phyloP scores from a whole-genome alignment of 352 stramenopile genomes.

The Phytophthora pini region DNA sequence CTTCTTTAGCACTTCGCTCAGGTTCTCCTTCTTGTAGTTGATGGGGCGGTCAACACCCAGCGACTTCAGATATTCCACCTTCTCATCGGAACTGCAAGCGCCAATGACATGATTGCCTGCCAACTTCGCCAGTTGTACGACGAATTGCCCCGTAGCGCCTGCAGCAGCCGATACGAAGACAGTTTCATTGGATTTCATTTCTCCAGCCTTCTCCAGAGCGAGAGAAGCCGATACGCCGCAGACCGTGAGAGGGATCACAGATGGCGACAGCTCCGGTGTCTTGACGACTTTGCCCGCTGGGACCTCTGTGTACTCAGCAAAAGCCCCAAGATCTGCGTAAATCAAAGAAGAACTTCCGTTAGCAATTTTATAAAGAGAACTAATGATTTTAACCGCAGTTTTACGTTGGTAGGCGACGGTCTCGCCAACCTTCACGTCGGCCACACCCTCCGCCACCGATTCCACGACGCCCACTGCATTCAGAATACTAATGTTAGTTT shows the following conservation, averaged over 20 bases:
- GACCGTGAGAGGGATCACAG: constrained; percentile 46
- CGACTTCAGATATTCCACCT: constrained; percentile 68
- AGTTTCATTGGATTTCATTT: constrained; percentile 52
- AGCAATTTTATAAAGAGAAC: not conserved
- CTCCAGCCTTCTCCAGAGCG: constrained; percentile 55
- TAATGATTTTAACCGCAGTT: not conserved
- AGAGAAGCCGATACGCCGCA: constrained; percentile 53
- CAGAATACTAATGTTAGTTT: not conserved
- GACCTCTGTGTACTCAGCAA: constrained; percentile 59
- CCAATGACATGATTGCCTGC: constrained; percentile 65
- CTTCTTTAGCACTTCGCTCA: constrained; percentile 41
- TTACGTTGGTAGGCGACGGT: constrained; percentile 53
- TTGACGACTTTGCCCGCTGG: constrained; percentile 36
- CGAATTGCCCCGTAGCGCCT: constrained; percentile 81
- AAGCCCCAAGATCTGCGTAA: constrained; percentile 51
- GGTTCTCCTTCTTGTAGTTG: constrained; percentile 70
- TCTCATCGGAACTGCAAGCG: constrained; percentile 74
- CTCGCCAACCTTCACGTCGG: constrained; percentile 43
- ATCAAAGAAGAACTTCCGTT: not conserved
- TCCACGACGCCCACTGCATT: constrained; percentile 46
- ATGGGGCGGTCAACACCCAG: constrained; percentile 63
- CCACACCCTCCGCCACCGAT: constrained; percentile 46
- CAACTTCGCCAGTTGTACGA: constrained; percentile 78
- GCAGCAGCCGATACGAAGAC: constrained; percentile 48
- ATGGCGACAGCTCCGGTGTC: constrained; percentile 27